These are phyloP conservation scores for Irpex sp. DNA, from an alignment of 1,284 basidiomycete genomes.

Conservation along the genomic window DNA sequence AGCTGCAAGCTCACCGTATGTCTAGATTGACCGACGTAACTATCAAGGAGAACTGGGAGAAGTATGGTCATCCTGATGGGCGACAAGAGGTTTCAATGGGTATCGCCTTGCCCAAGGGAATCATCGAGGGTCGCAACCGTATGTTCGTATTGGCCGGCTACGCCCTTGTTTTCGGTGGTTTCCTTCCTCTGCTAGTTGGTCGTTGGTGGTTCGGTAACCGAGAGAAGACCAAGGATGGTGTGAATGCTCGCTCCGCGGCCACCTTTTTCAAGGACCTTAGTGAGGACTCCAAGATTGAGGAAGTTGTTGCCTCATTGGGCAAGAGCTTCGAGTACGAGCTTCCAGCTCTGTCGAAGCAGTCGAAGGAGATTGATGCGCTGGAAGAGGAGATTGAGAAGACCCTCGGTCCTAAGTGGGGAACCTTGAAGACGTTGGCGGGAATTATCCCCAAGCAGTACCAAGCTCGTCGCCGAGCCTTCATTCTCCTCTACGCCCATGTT, in stretches of 20 bases:
- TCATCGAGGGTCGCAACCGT: conserved; percentile 90
- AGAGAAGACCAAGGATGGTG: conserved; percentile 89
- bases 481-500: conserved; percentile 86
- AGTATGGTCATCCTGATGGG: conserved; percentile 96
- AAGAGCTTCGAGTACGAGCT: conserved; percentile 67
- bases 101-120: conserved; percentile 94
- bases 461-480: conserved; percentile 50
- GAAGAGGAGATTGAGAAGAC: conserved; percentile 52
- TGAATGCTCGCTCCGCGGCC: conserved; percentile 82
- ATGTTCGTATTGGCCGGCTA: conserved; percentile 90
- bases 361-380: conserved; percentile 51
- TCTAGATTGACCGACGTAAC: conserved; percentile 87
- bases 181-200: conserved; percentile 86
- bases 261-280: conserved; percentile 86
- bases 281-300: conserved; percentile 76
- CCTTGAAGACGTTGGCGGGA: conserved; percentile 39
- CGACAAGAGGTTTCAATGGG: conserved; percentile 94
- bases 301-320: conserved; percentile 74
- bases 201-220: conserved; percentile 98
- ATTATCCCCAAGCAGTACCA: conserved; percentile 30
- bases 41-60: conserved; percentile 87
- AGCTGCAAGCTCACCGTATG: not conserved
- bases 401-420: conserved; percentile 51
- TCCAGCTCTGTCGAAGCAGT: conserved; percentile 20
- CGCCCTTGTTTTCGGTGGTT: conserved; percentile 83